Percentiles rank a stretch among this genome's conserved stretches.
Evolutionary conservation across 2,329 filamentous ascomycete genomes (phyloP).

Genomic region (Sclerotinia nivalis): DNA sequence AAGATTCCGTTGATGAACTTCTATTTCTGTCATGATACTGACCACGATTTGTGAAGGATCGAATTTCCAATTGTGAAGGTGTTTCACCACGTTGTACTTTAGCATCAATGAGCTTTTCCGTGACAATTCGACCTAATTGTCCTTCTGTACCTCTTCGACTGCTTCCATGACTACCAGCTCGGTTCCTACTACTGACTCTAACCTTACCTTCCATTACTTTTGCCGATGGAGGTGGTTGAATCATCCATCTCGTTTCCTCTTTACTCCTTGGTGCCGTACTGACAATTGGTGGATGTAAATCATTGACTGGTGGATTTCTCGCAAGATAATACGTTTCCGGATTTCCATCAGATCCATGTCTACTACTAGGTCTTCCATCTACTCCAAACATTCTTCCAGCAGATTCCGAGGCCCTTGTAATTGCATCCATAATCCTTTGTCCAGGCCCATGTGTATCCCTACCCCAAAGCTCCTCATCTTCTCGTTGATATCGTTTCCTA

Average conservation of each 20-base stretch:
- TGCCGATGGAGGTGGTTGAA: conserved; percentile 86
- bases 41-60: conserved; percentile 26
- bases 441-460: conserved; percentile 51
- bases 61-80: conserved; percentile 32
- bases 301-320: conserved; percentile 73
- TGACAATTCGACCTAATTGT: conserved; percentile 28
- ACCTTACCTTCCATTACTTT: conserved; percentile 89
- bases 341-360: conserved; percentile 19
- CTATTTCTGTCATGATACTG: conserved; percentile 31
- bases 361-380: conserved; percentile 43
- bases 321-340: conserved; percentile 40
- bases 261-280: conserved; percentile 69
- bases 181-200: conserved; percentile 59
- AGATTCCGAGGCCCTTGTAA: conserved; percentile 52
- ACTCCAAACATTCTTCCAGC: conserved; percentile 57
- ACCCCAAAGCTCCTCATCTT: conserved; percentile 87
- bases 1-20: conserved; percentile 32
- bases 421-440: conserved; percentile 52
- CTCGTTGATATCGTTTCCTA: conserved; percentile 75
- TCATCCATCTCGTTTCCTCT: conserved; percentile 83
- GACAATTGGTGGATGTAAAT: conserved; percentile 82
- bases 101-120: conserved; percentile 37
- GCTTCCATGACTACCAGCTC: conserved; percentile 43
- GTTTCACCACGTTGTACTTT: conserved; percentile 39
- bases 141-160: conserved; percentile 46